Conservation (phyloP, 2,329 filamentous ascomycete genomes). For the Monilinia aucupariae region DNA sequence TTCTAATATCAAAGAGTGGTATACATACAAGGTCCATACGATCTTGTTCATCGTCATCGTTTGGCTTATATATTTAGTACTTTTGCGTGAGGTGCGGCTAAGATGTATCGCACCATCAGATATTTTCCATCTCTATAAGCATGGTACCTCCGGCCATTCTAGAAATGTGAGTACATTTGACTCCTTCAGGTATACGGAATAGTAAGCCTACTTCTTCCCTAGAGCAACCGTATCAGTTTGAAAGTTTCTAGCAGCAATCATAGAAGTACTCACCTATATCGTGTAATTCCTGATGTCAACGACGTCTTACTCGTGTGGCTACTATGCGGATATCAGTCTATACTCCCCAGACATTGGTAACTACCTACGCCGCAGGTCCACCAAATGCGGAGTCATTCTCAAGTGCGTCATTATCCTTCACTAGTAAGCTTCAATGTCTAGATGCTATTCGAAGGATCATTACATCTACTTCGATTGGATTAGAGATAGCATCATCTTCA, state of each 20-base stretch:
- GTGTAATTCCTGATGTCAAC: slow-evolving; percentile 18
- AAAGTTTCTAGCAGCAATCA: not conserved
- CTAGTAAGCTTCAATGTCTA: slow-evolving; percentile 1
- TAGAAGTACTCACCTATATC: slow-evolving; percentile 14
- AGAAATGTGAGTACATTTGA: not conserved
- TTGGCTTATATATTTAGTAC: slow-evolving; percentile 23
- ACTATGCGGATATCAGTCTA: slow-evolving; percentile 1
- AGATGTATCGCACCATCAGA: slow-evolving; percentile 19
- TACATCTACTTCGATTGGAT: slow-evolving; percentile 13
- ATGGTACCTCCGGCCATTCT: slow-evolving; percentile 40
- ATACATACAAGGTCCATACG: slow-evolving; percentile 25
- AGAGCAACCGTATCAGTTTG: not conserved
- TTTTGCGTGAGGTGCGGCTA: not conserved
- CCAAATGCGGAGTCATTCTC: slow-evolving; percentile 13
- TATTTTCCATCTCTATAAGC: slow-evolving; percentile 32
- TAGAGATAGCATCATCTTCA: not conserved
- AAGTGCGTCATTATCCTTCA: slow-evolving; percentile 1
- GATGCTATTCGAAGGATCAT: not conserved
- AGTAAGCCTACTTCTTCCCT: slow-evolving; percentile 13
- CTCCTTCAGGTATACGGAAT: not conserved
- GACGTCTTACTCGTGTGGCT: slow-evolving; percentile 18
- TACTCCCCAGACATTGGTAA: not conserved
- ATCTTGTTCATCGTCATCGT: slow-evolving; percentile 33
- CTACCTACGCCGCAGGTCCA: not conserved
- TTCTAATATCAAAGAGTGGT: not conserved